Base-by-base conservation (phyloP, 2,329 filamentous ascomycete species). In the Zasmidium citrigriseum region DNA sequence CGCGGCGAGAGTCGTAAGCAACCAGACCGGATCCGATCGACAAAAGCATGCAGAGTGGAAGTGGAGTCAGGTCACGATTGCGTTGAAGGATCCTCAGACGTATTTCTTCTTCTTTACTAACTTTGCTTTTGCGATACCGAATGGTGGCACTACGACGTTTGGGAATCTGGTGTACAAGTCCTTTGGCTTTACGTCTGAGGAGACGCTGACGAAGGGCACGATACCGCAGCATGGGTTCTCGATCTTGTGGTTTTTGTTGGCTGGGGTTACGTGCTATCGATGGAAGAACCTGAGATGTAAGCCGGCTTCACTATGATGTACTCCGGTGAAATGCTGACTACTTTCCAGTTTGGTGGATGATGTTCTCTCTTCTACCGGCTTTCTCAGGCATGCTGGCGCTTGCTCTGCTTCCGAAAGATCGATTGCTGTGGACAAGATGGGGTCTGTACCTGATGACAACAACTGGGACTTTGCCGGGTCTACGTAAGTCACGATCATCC, bases 91-190 rank as follows among this genome's bases (percentile, higher is more conserved):
- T 20, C 60, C 60, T 9, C 55, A 57, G 50, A 57, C 55, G 7
- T 62, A 51, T 18, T 59, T 62, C 51, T 61, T 57, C 51, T 59
- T 59, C 21, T 58, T 56, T 12, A 54, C 52, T 12, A 49, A 57
- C n/a, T 54, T 59, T n/a, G 54, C 60, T 22, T 59, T 62, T 21
- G 27, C 55, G 0, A 56, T 62, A 3, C 59, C 56, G 2, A 62
- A 59, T 22, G 56, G 56, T 4, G 56, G 53, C 1, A 29, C 47
- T 1, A 62, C 60, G 2, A 62, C 57, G 9, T 62, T 59, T 27
- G 45, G 41, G 2, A 46, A 54, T 24, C 46, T 59, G 11, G 58
- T 59, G 16, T 57, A 59, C 22, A 59, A 52, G 12, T 54, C 48
- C n/a, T 59, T 57, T 27, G 57, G 60, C 2, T 62, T 59, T 46